Evolutionary conservation across 768 basidiomycete species (phyloP).

Genomic region (Boletus sp.): DNA sequence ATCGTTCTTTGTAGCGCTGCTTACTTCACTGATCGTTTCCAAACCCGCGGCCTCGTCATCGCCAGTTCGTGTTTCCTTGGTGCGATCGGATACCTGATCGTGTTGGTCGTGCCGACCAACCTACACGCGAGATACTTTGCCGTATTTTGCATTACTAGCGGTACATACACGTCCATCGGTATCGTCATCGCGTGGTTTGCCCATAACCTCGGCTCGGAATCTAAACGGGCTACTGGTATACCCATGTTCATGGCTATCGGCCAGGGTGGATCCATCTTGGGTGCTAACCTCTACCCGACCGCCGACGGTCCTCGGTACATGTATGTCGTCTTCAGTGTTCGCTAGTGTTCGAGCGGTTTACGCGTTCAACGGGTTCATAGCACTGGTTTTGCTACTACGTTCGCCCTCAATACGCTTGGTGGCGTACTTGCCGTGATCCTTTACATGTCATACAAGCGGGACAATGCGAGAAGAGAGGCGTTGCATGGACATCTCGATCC

Average conservation of each 20-base stretch:
- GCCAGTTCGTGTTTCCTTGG: slow-evolving; percentile 29
- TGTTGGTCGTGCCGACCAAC: slow-evolving; percentile 54
- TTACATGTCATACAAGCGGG: slow-evolving; percentile 58
- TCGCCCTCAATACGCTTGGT: slow-evolving; percentile 25
- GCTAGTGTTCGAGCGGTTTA: background rate
- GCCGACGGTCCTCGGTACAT: slow-evolving; percentile 63
- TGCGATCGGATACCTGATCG: slow-evolving; percentile 55
- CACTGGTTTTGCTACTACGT: slow-evolving; percentile 59
- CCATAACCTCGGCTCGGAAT: slow-evolving; percentile 76
- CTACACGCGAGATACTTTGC: slow-evolving; percentile 72
- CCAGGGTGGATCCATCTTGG: slow-evolving; percentile 74
- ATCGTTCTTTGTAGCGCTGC: slow-evolving; percentile 59
- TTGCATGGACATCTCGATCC: slow-evolving; percentile 49
- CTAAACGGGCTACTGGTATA: slow-evolving; percentile 73
- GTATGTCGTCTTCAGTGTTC: slow-evolving; percentile 38
- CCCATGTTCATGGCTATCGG: slow-evolving; percentile 81
- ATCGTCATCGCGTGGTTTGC: slow-evolving; percentile 77
- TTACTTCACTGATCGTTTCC: slow-evolving; percentile 63
- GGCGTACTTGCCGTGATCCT: slow-evolving; percentile 41
- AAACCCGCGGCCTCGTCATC: slow-evolving; percentile 50
- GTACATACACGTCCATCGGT: slow-evolving; percentile 76
- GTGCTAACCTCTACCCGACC: slow-evolving; percentile 69
- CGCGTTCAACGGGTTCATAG: background rate
- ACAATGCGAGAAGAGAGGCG: slow-evolving; percentile 55
- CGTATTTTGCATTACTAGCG: slow-evolving; percentile 72